Evolutionary conservation across 2,329 filamentous ascomycete species (phyloP).

Genomic region (Fusarium dlaminii): DNA sequence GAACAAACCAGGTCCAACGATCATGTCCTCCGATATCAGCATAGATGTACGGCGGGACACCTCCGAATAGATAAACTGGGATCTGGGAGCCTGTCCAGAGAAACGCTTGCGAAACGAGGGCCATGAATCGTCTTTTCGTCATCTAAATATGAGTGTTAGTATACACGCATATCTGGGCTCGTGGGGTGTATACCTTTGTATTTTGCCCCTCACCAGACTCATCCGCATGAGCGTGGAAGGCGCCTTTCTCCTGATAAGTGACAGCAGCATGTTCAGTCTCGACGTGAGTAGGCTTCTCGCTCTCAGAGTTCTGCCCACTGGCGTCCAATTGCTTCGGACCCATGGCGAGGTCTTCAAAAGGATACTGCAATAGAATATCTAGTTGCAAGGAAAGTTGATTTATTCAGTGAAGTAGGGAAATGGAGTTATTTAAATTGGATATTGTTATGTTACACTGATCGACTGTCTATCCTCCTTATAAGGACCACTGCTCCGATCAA

Average conservation of each 20-base stretch:
- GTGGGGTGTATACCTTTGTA: neutral
- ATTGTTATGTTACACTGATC: neutral
- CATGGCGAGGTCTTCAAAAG: neutral
- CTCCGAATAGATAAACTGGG: neutral
- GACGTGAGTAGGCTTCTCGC: neutral
- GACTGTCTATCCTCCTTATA: neutral
- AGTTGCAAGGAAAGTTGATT: rapidly evolving
- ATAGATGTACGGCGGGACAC: neutral
- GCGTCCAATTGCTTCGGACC: neutral
- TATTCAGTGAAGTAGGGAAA: rapidly evolving
- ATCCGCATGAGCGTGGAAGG: neutral
- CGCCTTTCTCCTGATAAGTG: neutral
- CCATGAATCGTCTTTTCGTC: neutral
- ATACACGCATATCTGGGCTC: rapidly evolving
- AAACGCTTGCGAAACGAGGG: neutral
- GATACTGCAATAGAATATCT: too few species aligned
- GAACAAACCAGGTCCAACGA: neutral
- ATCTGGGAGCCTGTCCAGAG: neutral
- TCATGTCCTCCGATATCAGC: neutral
- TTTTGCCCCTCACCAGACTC: neutral
- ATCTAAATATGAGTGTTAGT: neutral
- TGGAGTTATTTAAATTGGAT: rapidly evolving
- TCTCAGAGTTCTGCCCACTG: neutral
- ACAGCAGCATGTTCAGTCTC: neutral
- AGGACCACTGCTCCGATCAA: neutral